Evolutionary conservation across 140 eudicot species (phyloP).

Genomic region (Ambrosia hybrid): DNA sequence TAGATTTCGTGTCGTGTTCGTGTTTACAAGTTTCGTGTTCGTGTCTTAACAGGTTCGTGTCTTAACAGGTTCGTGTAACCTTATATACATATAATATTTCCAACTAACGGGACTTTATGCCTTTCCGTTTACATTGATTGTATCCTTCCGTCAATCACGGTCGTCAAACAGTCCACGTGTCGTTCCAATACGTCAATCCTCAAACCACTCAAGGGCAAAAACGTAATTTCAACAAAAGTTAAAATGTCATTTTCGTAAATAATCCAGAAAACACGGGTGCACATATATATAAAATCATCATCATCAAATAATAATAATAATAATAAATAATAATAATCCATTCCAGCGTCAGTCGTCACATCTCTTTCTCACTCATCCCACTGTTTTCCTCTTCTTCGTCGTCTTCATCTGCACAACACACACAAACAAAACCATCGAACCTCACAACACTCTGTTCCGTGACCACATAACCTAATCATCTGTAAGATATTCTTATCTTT

Average conservation of each 20-base stretch:
- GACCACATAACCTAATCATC: slow-evolving; percentile 14
- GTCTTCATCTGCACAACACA: slow-evolving; percentile 13
- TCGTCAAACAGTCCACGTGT: background rate
- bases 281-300: slow-evolving; percentile 8
- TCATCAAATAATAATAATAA: background rate
- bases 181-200: background rate
- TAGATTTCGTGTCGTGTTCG: no score
- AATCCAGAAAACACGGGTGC: slow-evolving; percentile 30
- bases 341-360: background rate
- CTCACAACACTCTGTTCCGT: slow-evolving; percentile 25
- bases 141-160: slow-evolving; percentile 1
- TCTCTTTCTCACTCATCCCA: slow-evolving; percentile 17
- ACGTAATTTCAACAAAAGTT: background rate
- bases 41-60: no score
- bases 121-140: no score
- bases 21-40: no score
- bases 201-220: slow-evolving; percentile 1
- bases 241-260: slow-evolving; percentile 21
- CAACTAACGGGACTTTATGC: no score
- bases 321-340: background rate
- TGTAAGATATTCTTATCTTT: background rate
- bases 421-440: slow-evolving; percentile 21
- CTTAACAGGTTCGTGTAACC: no score
- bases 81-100: no score
- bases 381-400: background rate